These are phyloP conservation scores for Stramenopiles sp. DNA, from an alignment of 352 stramenopile genomes.

Conservation along the genomic window DNA sequence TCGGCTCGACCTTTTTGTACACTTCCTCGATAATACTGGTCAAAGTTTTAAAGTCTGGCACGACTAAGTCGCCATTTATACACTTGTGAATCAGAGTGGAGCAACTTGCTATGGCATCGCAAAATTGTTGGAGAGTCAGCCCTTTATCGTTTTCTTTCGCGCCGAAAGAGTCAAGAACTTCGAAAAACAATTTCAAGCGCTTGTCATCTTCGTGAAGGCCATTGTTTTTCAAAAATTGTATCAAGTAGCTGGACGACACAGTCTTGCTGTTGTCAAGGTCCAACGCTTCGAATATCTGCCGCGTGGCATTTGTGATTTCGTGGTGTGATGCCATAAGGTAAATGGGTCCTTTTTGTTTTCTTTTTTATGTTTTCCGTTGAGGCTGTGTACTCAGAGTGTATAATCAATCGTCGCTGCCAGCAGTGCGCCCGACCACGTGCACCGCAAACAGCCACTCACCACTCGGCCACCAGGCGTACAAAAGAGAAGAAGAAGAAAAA, in stretches of 20 bases:
- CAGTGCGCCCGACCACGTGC: too few species aligned
- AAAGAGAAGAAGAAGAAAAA: too few species aligned
- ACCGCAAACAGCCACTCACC: too few species aligned
- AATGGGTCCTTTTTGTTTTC: too few species aligned
- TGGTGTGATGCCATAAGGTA: too few species aligned
- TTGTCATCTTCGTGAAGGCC: background rate
- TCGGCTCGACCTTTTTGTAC: background rate
- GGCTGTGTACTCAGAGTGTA: too few species aligned
- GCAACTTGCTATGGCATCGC: background rate
- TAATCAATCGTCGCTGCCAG: too few species aligned
- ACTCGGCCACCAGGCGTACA: too few species aligned
- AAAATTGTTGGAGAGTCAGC: background rate
- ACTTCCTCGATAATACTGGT: conserved; percentile 17
- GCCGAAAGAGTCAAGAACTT: background rate
- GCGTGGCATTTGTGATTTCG: background rate
- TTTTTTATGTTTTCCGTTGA: too few species aligned
- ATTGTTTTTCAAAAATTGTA: background rate
- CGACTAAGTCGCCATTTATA: background rate
- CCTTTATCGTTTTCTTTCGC: background rate
- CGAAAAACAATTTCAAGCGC: background rate
- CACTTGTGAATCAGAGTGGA: background rate
- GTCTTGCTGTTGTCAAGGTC: background rate
- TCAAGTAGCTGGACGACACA: background rate
- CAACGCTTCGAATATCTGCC: background rate
- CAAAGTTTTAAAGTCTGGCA: background rate